These are phyloP conservation scores for Termitomyces sp. DNA, from an alignment of 768 basidiomycete species.

Conservation along the genomic window DNA sequence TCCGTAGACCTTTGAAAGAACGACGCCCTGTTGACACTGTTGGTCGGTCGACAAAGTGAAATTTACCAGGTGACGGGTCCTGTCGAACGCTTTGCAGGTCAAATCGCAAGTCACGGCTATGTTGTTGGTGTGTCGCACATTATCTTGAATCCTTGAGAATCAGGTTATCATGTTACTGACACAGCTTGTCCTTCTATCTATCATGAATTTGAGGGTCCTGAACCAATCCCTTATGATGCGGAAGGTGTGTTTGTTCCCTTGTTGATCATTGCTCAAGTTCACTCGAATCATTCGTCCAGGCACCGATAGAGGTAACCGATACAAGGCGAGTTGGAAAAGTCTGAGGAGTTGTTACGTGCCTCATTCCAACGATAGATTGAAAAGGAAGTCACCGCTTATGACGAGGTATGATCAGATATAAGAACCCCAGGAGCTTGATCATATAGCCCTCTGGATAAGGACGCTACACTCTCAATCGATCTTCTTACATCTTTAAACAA, in stretches of 20 bases:
- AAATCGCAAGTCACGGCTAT: conserved; percentile 85
- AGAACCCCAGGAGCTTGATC: background rate
- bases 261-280: conserved; percentile 1
- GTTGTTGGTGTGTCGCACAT: conserved; percentile 61
- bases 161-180: background rate
- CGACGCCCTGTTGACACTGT: background rate
- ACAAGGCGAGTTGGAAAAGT: conserved; percentile 56
- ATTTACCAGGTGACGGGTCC: conserved; percentile 98
- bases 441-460: conserved; percentile 39
- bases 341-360: background rate
- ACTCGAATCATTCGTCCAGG: conserved; percentile 34
- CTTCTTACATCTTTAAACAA: conserved; percentile 67
- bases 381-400: conserved; percentile 84
- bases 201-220: conserved; percentile 91
- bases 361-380: conserved; percentile 56
- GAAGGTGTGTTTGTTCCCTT: conserved; percentile 50
- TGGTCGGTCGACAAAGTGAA: conserved; percentile 49
- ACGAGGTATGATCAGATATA: conserved; percentile 55
- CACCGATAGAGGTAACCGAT: conserved; percentile 89
- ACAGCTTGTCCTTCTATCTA: conserved; percentile 81
- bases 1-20: background rate
- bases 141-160: background rate
- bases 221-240: conserved; percentile 82
- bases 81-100: conserved; percentile 88
- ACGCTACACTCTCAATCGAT: conserved; percentile 76